phyloP scores from a whole-genome alignment of 805 yeast genomes.

The Grigorovia transvaalensis region DNA sequence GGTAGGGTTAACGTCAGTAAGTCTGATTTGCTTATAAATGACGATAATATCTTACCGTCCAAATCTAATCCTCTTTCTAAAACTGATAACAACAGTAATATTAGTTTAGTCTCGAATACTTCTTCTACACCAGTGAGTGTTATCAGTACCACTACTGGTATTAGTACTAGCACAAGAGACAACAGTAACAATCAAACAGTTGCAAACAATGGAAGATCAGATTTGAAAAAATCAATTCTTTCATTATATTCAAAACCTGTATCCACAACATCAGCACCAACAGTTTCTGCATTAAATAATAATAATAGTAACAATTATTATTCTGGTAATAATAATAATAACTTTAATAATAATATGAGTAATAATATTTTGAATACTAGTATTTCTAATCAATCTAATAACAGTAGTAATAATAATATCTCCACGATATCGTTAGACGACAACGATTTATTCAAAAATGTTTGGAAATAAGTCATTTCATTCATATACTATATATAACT shows the following conservation, averaged over 20 bases:
- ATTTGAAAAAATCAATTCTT: constrained; percentile 81
- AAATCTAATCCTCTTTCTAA: neutral
- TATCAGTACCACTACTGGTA: neutral
- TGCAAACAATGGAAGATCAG: constrained; percentile 45
- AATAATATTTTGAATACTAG: neutral
- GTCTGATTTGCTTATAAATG: neutral
- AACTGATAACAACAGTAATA: neutral
- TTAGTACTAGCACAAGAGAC: constrained; percentile 3
- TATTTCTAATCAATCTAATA: constrained; percentile 4
- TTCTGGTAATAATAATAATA: neutral
- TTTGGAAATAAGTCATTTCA: constrained; percentile 38
- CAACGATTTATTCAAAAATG: constrained; percentile 55
- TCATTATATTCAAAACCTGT: constrained; percentile 68
- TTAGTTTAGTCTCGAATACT: neutral
- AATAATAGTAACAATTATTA: constrained; percentile 8
- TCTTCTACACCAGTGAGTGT: neutral
- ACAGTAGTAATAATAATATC: constrained; percentile 6
- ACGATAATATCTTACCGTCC: neutral
- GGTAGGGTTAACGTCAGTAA: neutral
- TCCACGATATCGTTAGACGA: constrained; percentile 37
- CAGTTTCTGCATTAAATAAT: constrained; percentile 1
- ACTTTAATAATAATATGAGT: constrained; percentile 1
- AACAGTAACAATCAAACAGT: constrained; percentile 5
- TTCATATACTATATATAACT: neutral
- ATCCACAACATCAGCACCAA: constrained; percentile 2